Base-by-base conservation (phyloP, 2,329 filamentous ascomycete genomes). In the Emmonsiellopsis sp. region DNA sequence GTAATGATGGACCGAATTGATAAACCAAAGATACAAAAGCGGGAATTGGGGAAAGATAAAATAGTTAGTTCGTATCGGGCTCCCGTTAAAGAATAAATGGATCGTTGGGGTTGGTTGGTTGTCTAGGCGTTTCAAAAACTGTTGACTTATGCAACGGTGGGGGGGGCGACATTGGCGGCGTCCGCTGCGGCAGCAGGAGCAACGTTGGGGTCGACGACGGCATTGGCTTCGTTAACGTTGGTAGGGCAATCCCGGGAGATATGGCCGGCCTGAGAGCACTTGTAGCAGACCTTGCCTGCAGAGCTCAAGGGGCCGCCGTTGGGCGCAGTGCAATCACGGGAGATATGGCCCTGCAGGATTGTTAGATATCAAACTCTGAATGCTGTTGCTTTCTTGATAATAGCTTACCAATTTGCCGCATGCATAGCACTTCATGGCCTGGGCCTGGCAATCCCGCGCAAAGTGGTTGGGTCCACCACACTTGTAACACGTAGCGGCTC, bases 401-500 rank as follows among this genome's bases (percentile, higher is more conserved):
- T 47, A 54, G 42, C 71, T 61, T 58, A 75, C 73, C 53, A 95
- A 83, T 78, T 95, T 95, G 70, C 91, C 91, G 69, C 91, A 96
- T 61, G 91, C 91, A 67, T 95, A 96, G 80, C 91, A 96, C 78
- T 96, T 96, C 89, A 95, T 95, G 58, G 90, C 88, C 74, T 95
- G 90, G 62, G 93, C 91, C 78, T 97, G 93, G 80, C 93, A 98
- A 68, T 98, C 93, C 60, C 93, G 87, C 60, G 93, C 93, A 69
- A 95, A 98, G 76, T 98, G 93, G 80, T 98, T 98, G 56, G 93
- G 93, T 36, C 92, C 83, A 63, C 82, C 82, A 61, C 82, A 85
- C 74, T 85, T 85, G 76, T 85, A 85, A 76, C 82, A 85, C 54
- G 78, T 60, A 21, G 58, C 80, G 57, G 81, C 74, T 55, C 82